phyloP scores from a whole-genome alignment of 2,329 filamentous ascomycete species.

The Septoria petroselini region DNA sequence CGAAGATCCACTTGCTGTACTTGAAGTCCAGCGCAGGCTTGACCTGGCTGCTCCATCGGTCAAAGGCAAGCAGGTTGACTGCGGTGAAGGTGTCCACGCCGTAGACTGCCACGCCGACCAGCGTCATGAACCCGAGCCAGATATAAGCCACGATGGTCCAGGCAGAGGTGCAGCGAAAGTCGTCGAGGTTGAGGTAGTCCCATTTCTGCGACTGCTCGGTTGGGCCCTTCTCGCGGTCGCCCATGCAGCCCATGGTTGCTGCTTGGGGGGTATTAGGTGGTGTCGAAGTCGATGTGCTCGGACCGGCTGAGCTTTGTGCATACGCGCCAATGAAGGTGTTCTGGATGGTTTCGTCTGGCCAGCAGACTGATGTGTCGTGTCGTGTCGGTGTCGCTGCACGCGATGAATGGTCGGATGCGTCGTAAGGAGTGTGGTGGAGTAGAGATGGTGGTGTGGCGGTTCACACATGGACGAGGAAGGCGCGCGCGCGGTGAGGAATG shows the following conservation, averaged over 20 bases:
- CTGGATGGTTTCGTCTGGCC: constrained; percentile 21
- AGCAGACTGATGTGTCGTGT: no score
- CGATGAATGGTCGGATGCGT: constrained; percentile 1
- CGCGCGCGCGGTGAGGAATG: constrained; percentile 22
- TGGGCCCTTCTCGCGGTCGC: constrained; percentile 38
- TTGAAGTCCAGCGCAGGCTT: constrained; percentile 71
- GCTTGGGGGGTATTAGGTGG: not conserved
- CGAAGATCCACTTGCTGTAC: constrained; percentile 92
- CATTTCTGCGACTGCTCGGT: constrained; percentile 60
- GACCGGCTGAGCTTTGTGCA: constrained; percentile 23
- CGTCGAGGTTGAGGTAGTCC: constrained; percentile 75
- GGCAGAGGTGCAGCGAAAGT: constrained; percentile 82
- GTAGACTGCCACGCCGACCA: constrained; percentile 81
- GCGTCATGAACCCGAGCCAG: constrained; percentile 76
- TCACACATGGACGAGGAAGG: constrained; percentile 10
- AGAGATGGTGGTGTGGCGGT: constrained; percentile 15
- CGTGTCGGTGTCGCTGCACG: no score
- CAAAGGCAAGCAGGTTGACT: constrained; percentile 82
- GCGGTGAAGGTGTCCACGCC: constrained; percentile 89
- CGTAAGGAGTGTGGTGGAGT: constrained; percentile 12
- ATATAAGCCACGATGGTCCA: constrained; percentile 75
- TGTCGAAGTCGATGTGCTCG: constrained; percentile 12
- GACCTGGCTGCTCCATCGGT: constrained; percentile 83
- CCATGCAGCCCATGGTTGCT: constrained; percentile 37
- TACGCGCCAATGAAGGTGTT: no score